Base-by-base conservation (phyloP, 192 early-diverging fungal genomes). In the Umbelopsis isabellina region DNA sequence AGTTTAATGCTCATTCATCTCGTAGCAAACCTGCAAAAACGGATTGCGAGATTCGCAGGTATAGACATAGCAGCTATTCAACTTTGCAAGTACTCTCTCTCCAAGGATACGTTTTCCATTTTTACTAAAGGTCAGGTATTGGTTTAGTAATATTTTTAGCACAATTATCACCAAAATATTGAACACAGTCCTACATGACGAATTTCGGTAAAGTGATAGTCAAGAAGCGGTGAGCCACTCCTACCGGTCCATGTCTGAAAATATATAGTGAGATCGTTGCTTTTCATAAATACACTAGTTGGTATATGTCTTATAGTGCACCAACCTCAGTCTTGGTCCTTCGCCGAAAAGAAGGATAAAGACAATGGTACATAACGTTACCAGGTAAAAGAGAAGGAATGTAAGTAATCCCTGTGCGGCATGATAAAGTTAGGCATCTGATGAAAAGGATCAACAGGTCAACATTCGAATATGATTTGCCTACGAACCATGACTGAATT, bases 31-130 rank as follows among this genome's bases (percentile, higher is more conserved):
- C 66, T 79, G 77, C 49, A 79, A 68, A 66, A 79, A 74, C 44
- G 77, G 77, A 65, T 79, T 79, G 27, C 77, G 69, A 21, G 72
- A 74, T 27, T 79, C 64, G 48, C 68, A 79, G 11, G 66, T 71
- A 48, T 74, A 79, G 13, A 20, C 0, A 64, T 72, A 79, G 37
- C 44, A 16, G 11, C 45, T 44, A 11, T 46, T 18, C 21, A 71
- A 16, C 10, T 48, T 50, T 22, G 53, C 30, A 37, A 71, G 25
- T 11, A 35, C 46, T 5, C 27, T 49, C 46, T 68, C 46, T 8
- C 77, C 77, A 18, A 79, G 4, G 15, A 69, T 49, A 48, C 18
- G 30, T 66, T 67, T 61, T 12, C 55, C 55, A 13, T 35, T 3
- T 61, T 61, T 61, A n/a, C 33, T 18, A 64, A n/a, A 7, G 41